Base-by-base conservation (phyloP, 306 rosid species). In the Citrullus amarus region DNA sequence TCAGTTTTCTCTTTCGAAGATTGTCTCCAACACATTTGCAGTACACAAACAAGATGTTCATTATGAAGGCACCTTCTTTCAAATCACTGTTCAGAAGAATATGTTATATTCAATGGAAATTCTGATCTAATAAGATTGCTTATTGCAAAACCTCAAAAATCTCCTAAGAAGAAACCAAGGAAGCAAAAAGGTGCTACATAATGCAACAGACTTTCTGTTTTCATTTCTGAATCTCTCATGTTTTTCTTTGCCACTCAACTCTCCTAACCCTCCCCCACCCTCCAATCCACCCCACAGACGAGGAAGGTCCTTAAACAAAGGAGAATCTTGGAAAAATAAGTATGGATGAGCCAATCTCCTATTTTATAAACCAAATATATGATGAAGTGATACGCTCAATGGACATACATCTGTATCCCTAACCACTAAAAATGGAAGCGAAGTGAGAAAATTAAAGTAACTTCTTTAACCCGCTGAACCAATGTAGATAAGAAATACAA, bases 401-500 rank as follows among this genome's bases (percentile, higher is more conserved):
- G 51, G 65, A 17, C 65, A 34, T 75, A 75, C 50, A 55, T 55
- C 50, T 41, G 44, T 75, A 75, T 75, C 65, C 62, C 62, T 51
- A 75, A 18, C 51, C 62, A 34, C 63, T 54, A 75, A 54, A 54
- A 75, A 53, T 53, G 50, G 50, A 75, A 55, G 63, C 50, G 34
- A 75, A 53, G 44, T 38, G 44, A 75, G 50, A 75, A 54, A 56
- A 59, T 55, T 20, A 76, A 76, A 76, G 54, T 18, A 57, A 76
- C 66, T 57, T 39, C 63, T 76, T 57, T 55, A 56, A 56, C 79
- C 68, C 36, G 20, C 59, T 22, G 54, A 20, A 25, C 68, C 44
- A 59, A 44, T 55, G 79, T 14, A 55, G 55, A 76, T 12, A 20
- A 76, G 79, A 44, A 76, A 56, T 36, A 56, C 86, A 86, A 82